Conservation (phyloP, 2,329 filamentous ascomycete species). For the Orbilia javanica region DNA sequence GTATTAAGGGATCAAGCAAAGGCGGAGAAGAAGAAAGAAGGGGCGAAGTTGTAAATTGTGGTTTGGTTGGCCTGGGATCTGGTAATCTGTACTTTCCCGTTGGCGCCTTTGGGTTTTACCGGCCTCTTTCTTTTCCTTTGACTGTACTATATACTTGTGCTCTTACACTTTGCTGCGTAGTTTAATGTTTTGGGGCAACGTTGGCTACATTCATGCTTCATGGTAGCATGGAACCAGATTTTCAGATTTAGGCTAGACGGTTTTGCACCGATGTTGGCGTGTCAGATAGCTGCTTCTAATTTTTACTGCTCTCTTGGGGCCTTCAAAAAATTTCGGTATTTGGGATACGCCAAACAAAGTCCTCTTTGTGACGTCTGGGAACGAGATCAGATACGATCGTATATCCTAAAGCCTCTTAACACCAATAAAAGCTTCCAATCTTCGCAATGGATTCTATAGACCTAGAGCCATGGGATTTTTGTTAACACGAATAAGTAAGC, state of each 20-base stretch:
- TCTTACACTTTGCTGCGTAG: not conserved
- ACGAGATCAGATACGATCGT: too few relatives aligned
- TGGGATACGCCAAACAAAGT: too few relatives aligned
- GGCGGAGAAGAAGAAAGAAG: slow-evolving; percentile 65
- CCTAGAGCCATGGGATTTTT: too few relatives aligned
- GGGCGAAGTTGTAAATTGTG: slow-evolving; percentile 63
- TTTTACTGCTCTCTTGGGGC: not conserved
- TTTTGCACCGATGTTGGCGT: not conserved
- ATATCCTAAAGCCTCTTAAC: too few relatives aligned
- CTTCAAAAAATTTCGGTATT: too few relatives aligned
- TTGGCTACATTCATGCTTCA: not conserved
- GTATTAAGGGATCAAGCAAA: slow-evolving; percentile 69
- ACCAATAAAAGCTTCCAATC: too few relatives aligned
- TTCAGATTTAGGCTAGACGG: not conserved
- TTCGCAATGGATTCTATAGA: too few relatives aligned
- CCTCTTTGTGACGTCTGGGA: too few relatives aligned
- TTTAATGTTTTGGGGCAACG: slow-evolving; percentile 7
- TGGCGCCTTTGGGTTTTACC: not conserved
- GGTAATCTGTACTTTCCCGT: not conserved
- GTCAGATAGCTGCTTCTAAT: not conserved
- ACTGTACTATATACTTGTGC: slow-evolving; percentile 1
- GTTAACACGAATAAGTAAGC: too few relatives aligned
- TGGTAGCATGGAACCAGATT: not conserved
- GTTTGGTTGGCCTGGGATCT: not conserved
- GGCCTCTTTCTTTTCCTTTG: not conserved